Conservation (phyloP, 2,329 filamentous ascomycete genomes). For the Hymenoscyphus scutula region DNA sequence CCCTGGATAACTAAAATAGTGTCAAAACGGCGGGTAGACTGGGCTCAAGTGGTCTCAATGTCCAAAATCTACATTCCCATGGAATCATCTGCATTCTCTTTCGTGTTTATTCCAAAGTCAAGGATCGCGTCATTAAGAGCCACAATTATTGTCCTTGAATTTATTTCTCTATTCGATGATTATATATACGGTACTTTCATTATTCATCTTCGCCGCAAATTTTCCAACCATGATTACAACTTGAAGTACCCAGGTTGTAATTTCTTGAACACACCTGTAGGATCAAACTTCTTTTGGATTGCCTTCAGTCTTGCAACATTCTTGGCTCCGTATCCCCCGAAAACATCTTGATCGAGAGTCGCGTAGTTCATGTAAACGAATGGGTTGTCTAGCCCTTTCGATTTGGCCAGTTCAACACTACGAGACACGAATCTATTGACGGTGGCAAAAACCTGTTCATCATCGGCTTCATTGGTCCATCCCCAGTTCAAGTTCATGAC, state of each 20-base stretch:
- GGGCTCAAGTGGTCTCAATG: background rate
- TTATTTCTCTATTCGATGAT: background rate
- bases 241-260: constrained; percentile 28
- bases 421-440: constrained; percentile 14
- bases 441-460: constrained; percentile 8
- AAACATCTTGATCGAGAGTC: constrained; percentile 36
- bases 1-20: background rate
- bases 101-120: background rate
- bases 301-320: constrained; percentile 32
- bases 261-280: constrained; percentile 30
- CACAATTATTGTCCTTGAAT: background rate
- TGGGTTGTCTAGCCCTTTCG: constrained; percentile 14
- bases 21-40: background rate
- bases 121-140: background rate
- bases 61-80: background rate
- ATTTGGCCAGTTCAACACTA: constrained; percentile 14
- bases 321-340: constrained; percentile 37
- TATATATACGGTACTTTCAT: background rate
- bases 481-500: constrained; percentile 22
- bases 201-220: background rate
- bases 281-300: constrained; percentile 31
- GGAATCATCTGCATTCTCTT: background rate
- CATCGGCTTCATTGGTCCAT: constrained; percentile 19
- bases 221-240: constrained; percentile 10
- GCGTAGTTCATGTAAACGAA: constrained; percentile 42